These are phyloP conservation scores for Thermothielavioides terrestris DNA, from an alignment of 495 filamentous ascomycete species.

Conservation along the genomic window DNA sequence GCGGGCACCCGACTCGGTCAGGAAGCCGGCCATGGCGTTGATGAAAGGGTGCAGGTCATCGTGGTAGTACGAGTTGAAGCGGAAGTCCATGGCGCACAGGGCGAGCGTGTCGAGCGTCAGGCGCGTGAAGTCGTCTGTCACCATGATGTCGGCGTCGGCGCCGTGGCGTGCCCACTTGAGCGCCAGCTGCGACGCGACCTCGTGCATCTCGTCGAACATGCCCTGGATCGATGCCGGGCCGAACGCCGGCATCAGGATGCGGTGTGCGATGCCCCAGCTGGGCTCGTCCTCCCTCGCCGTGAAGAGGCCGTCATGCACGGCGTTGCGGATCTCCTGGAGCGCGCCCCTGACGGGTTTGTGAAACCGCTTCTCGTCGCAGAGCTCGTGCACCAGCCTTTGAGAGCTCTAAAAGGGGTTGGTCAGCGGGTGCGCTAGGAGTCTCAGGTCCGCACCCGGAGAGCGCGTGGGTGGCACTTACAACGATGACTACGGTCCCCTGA, in stretches of 20 bases:
- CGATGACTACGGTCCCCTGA: constrained; percentile 6
- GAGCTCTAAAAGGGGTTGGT: not conserved
- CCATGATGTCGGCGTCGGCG: constrained; percentile 44
- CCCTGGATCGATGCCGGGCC: constrained; percentile 58
- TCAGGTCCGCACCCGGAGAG: not conserved
- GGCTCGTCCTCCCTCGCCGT: constrained; percentile 53
- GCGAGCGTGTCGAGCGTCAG: constrained; percentile 66
- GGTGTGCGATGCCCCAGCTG: constrained; percentile 64
- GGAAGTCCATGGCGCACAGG: constrained; percentile 62
- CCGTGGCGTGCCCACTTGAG: constrained; percentile 70
- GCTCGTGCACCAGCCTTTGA: constrained; percentile 53
- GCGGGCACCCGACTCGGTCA: constrained; percentile 47
- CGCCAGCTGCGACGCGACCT: constrained; percentile 59
- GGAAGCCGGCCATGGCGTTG: constrained; percentile 51
- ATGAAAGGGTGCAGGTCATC: constrained; percentile 61
- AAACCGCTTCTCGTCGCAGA: constrained; percentile 62
- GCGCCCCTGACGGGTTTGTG: constrained; percentile 40
- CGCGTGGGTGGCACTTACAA: constrained; percentile 4
- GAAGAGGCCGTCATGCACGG: constrained; percentile 59
- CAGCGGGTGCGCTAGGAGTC: too few relatives aligned
- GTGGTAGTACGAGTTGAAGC: constrained; percentile 69
- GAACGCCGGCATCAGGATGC: constrained; percentile 59
- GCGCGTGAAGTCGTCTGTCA: constrained; percentile 66
- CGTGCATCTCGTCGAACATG: constrained; percentile 73
- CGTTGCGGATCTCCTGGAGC: constrained; percentile 46